These are phyloP conservation scores for Mariannaea elegans DNA, from an alignment of 2,329 filamentous ascomycete genomes.

Conservation along the genomic window DNA sequence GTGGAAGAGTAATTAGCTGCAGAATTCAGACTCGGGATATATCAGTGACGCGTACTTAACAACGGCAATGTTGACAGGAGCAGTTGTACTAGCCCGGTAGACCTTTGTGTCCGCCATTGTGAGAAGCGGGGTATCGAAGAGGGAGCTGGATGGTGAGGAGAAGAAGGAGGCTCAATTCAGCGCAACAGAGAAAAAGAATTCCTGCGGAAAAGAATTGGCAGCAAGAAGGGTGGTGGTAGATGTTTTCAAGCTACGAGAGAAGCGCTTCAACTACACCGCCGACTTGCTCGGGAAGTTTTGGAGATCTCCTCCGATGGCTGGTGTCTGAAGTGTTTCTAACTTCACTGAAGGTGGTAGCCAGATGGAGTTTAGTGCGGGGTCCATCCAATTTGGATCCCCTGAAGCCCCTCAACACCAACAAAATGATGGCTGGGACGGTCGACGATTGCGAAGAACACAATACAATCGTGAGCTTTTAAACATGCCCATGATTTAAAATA, in stretches of 20 bases:
- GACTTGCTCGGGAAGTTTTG: conserved; percentile 42
- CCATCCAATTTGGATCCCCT: conserved; percentile 31
- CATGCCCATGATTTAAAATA: too few species aligned
- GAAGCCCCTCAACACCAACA: conserved; percentile 20
- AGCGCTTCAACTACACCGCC: conserved; percentile 37
- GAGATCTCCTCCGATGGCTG: conserved; percentile 34
- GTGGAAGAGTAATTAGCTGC: neutral
- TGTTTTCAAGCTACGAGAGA: conserved; percentile 9
- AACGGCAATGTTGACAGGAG: conserved; percentile 97
- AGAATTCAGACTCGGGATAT: neutral
- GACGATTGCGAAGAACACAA: too few species aligned
- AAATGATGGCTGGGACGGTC: neutral
- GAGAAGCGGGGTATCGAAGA: conserved; percentile 23
- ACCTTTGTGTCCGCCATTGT: conserved; percentile 65
- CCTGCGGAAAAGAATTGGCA: conserved; percentile 8
- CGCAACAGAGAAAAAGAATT: neutral
- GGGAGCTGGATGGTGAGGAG: neutral
- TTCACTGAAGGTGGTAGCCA: conserved; percentile 26
- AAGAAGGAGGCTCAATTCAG: neutral
- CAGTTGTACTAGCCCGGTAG: conserved; percentile 93
- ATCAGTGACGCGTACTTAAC: conserved; percentile 75
- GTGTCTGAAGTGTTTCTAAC: conserved; percentile 2
- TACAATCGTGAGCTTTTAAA: too few species aligned
- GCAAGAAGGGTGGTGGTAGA: conserved; percentile 10
- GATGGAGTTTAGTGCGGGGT: conserved; percentile 41